Base-by-base conservation (phyloP, 768 basidiomycete species). In the Boletellus ananas region DNA sequence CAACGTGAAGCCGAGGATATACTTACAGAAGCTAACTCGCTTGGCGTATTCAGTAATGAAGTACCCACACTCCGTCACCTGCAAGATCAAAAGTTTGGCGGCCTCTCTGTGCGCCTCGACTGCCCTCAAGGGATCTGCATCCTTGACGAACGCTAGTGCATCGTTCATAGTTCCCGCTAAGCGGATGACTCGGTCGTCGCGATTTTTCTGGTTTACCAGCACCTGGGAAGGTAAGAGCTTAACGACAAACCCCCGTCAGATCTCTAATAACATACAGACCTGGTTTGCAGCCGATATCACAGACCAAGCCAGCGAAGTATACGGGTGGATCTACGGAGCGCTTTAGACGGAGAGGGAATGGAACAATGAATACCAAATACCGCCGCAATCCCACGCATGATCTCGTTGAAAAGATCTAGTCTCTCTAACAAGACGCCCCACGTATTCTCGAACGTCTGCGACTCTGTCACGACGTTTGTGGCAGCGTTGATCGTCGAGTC, bases 1-100 rank as follows among this genome's bases (percentile, higher is more conserved):
- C 23, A 18, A 21, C 6, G 25, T 16, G 35, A 46, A 31, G 27
- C 3, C 6, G 16, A 34, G 3, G 17, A 38, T 1, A 10, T 55
- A 29, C 59, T 21, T 1, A 60, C 59, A 62, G 17, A 60, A 62
- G 14, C 11, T 52, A 8, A 37, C 43, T 31, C 55, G 49, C 17
- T 52, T 62, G 27, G 54, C 43, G 8, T 62, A 62, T 38, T 61
- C 59, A 2, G 53, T n/a, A 16, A 60, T 58, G 46, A 60, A 60
- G 27, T 62, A 62, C 6, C 59, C 59, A 34, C 59, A 61, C 41
- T 61, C 59, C 21, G 59, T 58, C 35, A 61, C 50, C 14, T 61
- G 60, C 11, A 48, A 60, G 23, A 61, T 43, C n/a, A 61, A 21
- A 41, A 43, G 33, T 35, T 16, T 56, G 29, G 59, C 38, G 3